Percentiles rank a stretch among this genome's conserved stretches.
phyloP scores from a whole-genome alignment of 441 rosid species.

The Populus hybrid region DNA sequence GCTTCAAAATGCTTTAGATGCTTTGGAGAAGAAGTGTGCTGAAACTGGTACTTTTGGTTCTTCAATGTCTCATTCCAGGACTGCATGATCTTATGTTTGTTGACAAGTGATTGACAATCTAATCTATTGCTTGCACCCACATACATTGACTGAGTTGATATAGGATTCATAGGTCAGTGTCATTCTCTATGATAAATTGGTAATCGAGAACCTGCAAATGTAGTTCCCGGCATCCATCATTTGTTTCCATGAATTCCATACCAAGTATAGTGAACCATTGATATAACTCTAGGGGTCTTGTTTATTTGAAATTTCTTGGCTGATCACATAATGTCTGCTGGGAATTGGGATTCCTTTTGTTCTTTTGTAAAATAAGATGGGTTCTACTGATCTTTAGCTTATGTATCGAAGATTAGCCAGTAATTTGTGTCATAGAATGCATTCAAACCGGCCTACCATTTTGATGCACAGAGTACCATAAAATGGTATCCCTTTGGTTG shows the following conservation, averaged over 20 bases:
- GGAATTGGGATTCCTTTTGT: neutral
- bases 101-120: neutral
- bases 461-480: neutral
- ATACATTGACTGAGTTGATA: neutral
- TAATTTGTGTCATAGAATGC: neutral
- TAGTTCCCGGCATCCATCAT: neutral
- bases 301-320: neutral
- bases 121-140: neutral
- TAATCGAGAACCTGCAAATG: neutral
- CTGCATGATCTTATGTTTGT: neutral
- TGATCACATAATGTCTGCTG: neutral
- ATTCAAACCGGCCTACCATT: neutral
- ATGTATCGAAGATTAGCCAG: neutral
- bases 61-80: neutral
- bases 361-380: neutral
- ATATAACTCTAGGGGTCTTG: neutral
- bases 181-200: neutral
- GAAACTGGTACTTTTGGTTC: slow-evolving; percentile 46
- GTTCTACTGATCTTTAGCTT: neutral
- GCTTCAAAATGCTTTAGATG: slow-evolving; percentile 56
- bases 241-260: neutral
- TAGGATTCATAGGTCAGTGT: neutral
- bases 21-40: slow-evolving; percentile 49
- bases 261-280: neutral
- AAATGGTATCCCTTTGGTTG: neutral